Percentiles rank a stretch among this genome's conserved stretches.
These are phyloP conservation scores for Fusarium haematococcum DNA, from an alignment of 2,329 filamentous ascomycete genomes.

Conservation along the genomic window DNA sequence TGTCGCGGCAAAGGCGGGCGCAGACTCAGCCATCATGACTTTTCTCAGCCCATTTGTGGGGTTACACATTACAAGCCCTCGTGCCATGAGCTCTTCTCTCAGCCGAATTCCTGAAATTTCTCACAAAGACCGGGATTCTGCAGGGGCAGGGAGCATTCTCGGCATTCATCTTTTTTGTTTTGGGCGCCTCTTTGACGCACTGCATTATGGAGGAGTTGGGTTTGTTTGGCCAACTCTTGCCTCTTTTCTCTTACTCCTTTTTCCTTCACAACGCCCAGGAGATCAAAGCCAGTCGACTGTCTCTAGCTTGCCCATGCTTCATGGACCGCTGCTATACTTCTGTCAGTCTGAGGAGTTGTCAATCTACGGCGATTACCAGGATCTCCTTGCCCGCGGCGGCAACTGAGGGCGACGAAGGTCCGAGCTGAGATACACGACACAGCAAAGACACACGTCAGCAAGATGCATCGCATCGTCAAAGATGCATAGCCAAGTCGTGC, in stretches of 20 bases:
- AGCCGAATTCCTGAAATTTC: neutral
- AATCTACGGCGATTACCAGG: neutral
- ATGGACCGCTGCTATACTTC: neutral
- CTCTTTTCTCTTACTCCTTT: neutral
- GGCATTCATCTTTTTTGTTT: neutral
- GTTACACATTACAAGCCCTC: conserved; percentile 11
- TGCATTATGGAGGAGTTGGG: neutral
- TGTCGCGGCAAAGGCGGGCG: conserved; percentile 8
- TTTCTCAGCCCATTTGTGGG: conserved; percentile 21
- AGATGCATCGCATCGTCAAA: neutral
- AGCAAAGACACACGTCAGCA: neutral
- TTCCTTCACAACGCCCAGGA: neutral
- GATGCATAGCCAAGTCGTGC: neutral
- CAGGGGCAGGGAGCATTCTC: neutral
- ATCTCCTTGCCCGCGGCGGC: neutral
- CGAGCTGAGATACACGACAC: neutral
- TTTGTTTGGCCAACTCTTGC: neutral
- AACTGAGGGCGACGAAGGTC: neutral
- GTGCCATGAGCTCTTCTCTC: neutral
- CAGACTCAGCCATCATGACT: conserved; percentile 8
- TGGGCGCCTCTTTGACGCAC: neutral
- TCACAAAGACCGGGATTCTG: neutral
- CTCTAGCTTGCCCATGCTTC: neutral
- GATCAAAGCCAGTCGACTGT: neutral
- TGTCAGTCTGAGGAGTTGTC: neutral